Base-by-base conservation (phyloP, 371 early-diverging fungal genomes). In the Mucor circinelloides region DNA sequence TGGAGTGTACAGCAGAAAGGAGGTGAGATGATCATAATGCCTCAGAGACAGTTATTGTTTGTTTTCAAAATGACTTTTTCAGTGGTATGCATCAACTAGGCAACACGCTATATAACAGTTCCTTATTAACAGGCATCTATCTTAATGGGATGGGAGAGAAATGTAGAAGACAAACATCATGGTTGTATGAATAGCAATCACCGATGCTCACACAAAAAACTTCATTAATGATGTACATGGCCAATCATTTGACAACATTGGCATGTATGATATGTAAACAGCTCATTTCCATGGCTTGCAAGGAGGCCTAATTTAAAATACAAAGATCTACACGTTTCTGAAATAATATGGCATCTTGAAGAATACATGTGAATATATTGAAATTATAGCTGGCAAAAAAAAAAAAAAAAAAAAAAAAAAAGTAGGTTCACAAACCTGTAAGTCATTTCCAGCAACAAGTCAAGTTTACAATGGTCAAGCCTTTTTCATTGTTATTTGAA, bases 281-380 rank as follows among this genome's bases (percentile, higher is more conserved):
- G 52, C 52, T 23, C 27, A 52, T 52, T 10, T 13, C 27, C 12
- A 52, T 23, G 27, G 27, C 27, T 52, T 52, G 52, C 13, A 25
- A 27, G 52, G 52, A 52, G 52, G 27, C 52, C 27, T 52, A 52
- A 23, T 52, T 52, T 52, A 52, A 52, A 52, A 52, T 52, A 40
- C 40, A 52, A 52, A 52, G 27, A 52, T 52, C 27, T 23, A 52
- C 52, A 52, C 52, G 52, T 52, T 52, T 52, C 27, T 52, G 27
- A 15, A 23, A 27, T 25, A 52, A 52, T 25, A 52, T 27, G 27
- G 52, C 27, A 27, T 52, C 15, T 52, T 25, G 3, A 52, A 27
- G 0, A 52, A 13, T 52, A 25, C 52, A 52, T 52, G 52, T 52
- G 52, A 52, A 15, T 0, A 9, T 15, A 52, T 52, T 52, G 4